A percentile compares a stretch with the other conserved stretches of the same genome.
These are phyloP conservation scores for Phytophthora macrochlamydospora DNA, from an alignment of 352 stramenopile genomes.

Conservation along the genomic window DNA sequence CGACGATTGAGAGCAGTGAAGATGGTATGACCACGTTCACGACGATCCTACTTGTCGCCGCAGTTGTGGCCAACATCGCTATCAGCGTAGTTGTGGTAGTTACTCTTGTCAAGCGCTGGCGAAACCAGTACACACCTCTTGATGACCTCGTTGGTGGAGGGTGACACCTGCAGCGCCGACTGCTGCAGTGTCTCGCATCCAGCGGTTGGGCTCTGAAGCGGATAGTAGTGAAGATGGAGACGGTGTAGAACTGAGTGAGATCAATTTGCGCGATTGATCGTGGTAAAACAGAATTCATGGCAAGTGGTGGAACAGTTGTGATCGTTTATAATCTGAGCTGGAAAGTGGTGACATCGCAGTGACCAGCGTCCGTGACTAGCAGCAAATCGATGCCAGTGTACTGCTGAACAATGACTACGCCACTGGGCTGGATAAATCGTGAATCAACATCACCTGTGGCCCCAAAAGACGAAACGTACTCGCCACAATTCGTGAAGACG, in stretches of 20 bases:
- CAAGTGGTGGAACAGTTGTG: constrained; percentile 13
- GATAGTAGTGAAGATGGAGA: constrained; percentile 28
- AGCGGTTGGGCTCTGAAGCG: constrained; percentile 28
- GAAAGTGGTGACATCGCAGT: constrained; percentile 44
- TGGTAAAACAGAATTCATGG: constrained; percentile 6
- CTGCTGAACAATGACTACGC: constrained; percentile 19
- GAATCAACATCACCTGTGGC: constrained; percentile 49
- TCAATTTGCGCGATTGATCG: constrained; percentile 52
- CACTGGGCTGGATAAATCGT: constrained; percentile 45
- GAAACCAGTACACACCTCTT: constrained; percentile 65
- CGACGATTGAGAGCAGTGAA: constrained; percentile 1
- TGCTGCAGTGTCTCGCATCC: constrained; percentile 9
- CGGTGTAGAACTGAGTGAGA: constrained; percentile 57
- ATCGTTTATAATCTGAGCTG: constrained; percentile 23
- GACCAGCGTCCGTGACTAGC: constrained; percentile 36
- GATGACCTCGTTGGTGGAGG: constrained; percentile 17
- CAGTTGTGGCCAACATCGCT: constrained; percentile 36
- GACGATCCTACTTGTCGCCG: constrained; percentile 35
- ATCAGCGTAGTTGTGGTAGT: constrained; percentile 45
- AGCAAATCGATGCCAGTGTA: constrained; percentile 7
- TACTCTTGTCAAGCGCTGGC: constrained; percentile 50
- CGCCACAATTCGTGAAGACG: constrained; percentile 52
- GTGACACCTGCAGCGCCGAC: constrained; percentile 20
- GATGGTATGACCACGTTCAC: constrained; percentile 41
- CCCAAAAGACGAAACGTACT: constrained; percentile 55